Percentiles rank a stretch among this genome's conserved stretches.
Evolutionary conservation across 805 yeast genomes (phyloP).

Genomic region (Wickerhamiella sorbophila): DNA sequence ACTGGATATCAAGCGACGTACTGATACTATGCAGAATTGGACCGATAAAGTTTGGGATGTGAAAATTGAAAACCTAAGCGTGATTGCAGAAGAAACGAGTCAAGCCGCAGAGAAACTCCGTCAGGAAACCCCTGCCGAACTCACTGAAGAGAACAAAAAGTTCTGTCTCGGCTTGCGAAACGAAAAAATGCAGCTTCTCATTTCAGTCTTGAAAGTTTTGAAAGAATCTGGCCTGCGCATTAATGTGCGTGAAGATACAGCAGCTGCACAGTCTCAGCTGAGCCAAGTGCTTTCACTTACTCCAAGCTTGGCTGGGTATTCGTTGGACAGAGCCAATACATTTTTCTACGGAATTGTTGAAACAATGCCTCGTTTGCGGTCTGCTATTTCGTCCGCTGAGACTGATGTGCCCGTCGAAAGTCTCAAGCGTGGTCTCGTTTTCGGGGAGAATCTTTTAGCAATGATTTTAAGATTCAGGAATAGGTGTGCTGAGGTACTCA

Average conservation of each 20-base stretch:
- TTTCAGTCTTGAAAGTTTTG: conserved; percentile 63
- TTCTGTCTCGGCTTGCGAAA: conserved; percentile 53
- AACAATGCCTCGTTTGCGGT: conserved; percentile 62
- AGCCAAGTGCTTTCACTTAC: conserved; percentile 46
- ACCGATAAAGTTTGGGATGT: conserved; percentile 25
- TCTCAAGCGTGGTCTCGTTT: conserved; percentile 62
- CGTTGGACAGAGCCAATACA: conserved; percentile 23
- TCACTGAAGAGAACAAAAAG: conserved; percentile 63
- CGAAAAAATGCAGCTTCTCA: conserved; percentile 66
- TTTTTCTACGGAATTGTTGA: conserved; percentile 63
- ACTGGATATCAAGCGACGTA: conserved; percentile 35
- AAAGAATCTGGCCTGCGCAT: conserved; percentile 63
- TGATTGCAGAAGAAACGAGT: conserved; percentile 39
- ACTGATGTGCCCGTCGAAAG: conserved; percentile 67
- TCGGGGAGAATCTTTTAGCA: conserved; percentile 54
- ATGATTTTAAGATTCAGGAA: conserved; percentile 31
- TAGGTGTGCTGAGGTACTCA: conserved; percentile 2
- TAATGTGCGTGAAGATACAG: conserved; percentile 50
- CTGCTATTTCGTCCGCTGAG: conserved; percentile 42
- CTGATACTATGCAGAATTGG: conserved; percentile 42
- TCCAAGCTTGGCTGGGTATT: conserved; percentile 26
- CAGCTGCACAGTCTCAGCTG: conserved; percentile 45
- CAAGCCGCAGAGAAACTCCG: conserved; percentile 48
- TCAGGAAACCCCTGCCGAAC: conserved; percentile 60
- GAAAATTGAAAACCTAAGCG: conserved; percentile 36